phyloP scores from a whole-genome alignment of 768 basidiomycete species.

The Auriscalpium microsporum region DNA sequence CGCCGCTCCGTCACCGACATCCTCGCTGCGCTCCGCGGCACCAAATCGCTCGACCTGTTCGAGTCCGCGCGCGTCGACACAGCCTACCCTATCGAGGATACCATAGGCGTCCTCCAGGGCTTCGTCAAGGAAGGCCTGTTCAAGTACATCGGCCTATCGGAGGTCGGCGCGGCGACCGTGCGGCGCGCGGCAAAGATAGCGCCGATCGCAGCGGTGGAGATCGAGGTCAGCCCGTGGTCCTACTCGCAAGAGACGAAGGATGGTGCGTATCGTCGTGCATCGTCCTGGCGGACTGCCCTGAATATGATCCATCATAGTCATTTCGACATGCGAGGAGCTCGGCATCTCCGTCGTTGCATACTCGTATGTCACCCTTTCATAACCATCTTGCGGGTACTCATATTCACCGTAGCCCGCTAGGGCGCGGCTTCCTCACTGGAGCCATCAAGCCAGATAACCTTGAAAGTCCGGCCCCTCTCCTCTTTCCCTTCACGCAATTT shows the following conservation, averaged over 20 bases:
- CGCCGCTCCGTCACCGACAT: constrained; percentile 39
- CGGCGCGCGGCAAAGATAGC: constrained; percentile 34
- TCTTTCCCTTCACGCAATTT: not conserved
- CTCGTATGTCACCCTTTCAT: constrained; percentile 28
- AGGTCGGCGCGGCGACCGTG: constrained; percentile 43
- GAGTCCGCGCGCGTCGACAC: constrained; percentile 41
- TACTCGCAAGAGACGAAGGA: constrained; percentile 45
- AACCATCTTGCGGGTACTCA: too few relatives aligned
- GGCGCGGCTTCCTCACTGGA: constrained; percentile 46
- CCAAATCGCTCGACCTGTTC: constrained; percentile 54
- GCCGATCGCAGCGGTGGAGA: constrained; percentile 53
- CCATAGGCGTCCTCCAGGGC: constrained; percentile 31
- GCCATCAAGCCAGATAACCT: constrained; percentile 32
- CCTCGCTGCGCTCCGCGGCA: constrained; percentile 37
- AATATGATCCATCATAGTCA: constrained; percentile 25
- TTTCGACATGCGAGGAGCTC: constrained; percentile 46
- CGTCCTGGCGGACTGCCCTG: too few relatives aligned
- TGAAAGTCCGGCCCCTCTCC: constrained; percentile 14
- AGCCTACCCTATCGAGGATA: constrained; percentile 37
- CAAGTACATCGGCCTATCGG: constrained; percentile 51
- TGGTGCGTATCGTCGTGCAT: constrained; percentile 18
- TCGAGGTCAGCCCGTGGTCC: constrained; percentile 58
- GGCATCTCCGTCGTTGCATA: constrained; percentile 54
- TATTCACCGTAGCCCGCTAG: constrained; percentile 34
- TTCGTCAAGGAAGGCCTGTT: constrained; percentile 49